A percentile compares a stretch with the other conserved stretches of the same genome.
These are phyloP conservation scores for Talaromyces piceae DNA, from an alignment of 2,329 filamentous ascomycete species.

Conservation along the genomic window DNA sequence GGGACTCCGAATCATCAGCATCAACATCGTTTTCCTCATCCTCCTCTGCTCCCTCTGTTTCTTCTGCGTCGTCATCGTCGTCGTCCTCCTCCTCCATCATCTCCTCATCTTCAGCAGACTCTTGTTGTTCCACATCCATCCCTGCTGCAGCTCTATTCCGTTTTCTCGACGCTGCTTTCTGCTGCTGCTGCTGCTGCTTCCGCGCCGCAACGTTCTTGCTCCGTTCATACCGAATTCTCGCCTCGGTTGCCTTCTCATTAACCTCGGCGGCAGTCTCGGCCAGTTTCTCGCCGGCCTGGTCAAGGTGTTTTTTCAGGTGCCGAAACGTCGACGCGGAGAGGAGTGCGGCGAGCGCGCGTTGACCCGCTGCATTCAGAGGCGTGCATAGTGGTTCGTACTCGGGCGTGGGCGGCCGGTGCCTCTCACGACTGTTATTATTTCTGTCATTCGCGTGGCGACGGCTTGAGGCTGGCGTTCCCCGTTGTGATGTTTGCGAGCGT, in stretches of 20 bases:
- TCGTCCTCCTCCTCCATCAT: constrained; percentile 17
- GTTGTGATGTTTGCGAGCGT: neutral
- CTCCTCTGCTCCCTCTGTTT: constrained; percentile 22
- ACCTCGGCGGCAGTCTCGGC: constrained; percentile 45
- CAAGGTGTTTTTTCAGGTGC: constrained; percentile 43
- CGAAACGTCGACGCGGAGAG: constrained; percentile 34
- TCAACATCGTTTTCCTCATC: constrained; percentile 21
- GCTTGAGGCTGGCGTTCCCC: neutral
- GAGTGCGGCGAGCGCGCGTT: constrained; percentile 41
- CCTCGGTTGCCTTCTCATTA: constrained; percentile 46
- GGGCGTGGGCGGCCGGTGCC: constrained; percentile 16
- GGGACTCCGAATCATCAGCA: constrained; percentile 22
- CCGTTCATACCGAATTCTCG: constrained; percentile 28
- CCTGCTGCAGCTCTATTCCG: constrained; percentile 18
- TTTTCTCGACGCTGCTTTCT: constrained; percentile 12
- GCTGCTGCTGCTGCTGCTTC: constrained; percentile 29
- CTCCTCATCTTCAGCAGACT: constrained; percentile 24
- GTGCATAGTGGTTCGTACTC: constrained; percentile 48
- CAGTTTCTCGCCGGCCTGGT: constrained; percentile 41
- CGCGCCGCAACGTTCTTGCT: constrained; percentile 13
- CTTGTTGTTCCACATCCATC: constrained; percentile 21
- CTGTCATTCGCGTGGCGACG: neutral
- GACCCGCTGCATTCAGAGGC: constrained; percentile 43
- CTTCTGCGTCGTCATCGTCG: too few species aligned
- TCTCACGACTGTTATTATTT: constrained; percentile 1